Percentiles rank a stretch among this genome's conserved stretches.
phyloP scores from a whole-genome alignment of 768 basidiomycete genomes.

The Gyrodon lividus region DNA sequence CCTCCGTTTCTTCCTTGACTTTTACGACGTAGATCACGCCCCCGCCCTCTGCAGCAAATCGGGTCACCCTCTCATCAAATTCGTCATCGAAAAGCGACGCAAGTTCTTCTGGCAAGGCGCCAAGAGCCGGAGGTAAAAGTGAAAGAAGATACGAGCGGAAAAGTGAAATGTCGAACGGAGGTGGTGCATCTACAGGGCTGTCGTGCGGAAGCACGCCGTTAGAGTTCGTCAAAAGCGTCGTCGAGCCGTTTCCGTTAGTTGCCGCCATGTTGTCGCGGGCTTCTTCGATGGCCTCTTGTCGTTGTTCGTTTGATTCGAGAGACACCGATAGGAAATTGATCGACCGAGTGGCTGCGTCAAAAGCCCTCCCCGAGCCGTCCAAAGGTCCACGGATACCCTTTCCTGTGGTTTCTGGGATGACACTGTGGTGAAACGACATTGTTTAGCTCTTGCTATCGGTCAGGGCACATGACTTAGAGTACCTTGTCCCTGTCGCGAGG shows the following conservation, averaged over 20 bases:
- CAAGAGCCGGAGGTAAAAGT: constrained; percentile 80
- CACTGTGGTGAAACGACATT: constrained; percentile 20
- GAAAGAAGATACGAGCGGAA: constrained; percentile 71
- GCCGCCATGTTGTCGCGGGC: constrained; percentile 16
- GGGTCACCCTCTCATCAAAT: constrained; percentile 71
- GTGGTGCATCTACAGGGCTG: constrained; percentile 37
- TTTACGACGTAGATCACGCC: constrained; percentile 84
- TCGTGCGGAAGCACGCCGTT: constrained; percentile 28
- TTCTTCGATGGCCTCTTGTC: constrained; percentile 13
- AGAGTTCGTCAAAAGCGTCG: constrained; percentile 30
- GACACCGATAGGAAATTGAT: constrained; percentile 10
- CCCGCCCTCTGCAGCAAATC: constrained; percentile 74
- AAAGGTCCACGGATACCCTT: constrained; percentile 23
- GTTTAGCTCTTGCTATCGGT: background rate
- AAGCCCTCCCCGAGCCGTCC: constrained; percentile 23
- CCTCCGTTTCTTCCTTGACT: constrained; percentile 69
- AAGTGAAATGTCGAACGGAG: constrained; percentile 61
- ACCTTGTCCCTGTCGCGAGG: constrained; percentile 1
- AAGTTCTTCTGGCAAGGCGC: constrained; percentile 63
- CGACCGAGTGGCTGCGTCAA: constrained; percentile 19
- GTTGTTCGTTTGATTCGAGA: constrained; percentile 5
- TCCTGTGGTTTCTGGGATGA: constrained; percentile 31
- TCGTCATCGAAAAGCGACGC: constrained; percentile 67
- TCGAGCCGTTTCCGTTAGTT: constrained; percentile 22
- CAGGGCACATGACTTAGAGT: background rate